phyloP scores from a whole-genome alignment of 805 yeast genomes.

The Lachancea dasiensis region DNA sequence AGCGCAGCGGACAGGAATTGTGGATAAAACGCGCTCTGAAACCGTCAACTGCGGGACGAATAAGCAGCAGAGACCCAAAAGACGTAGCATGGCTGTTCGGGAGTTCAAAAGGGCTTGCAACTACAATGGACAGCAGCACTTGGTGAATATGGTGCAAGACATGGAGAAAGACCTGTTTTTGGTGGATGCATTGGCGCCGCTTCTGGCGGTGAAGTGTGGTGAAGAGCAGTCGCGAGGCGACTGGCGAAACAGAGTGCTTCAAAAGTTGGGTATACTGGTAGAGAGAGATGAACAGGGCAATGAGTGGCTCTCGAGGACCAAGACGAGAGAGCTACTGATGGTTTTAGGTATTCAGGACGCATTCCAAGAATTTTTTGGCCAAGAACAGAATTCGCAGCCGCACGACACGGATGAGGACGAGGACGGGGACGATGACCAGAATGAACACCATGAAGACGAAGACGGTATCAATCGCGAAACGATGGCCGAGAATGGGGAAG shows the following conservation, averaged over 20 bases:
- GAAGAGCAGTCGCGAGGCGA: slow-evolving; percentile 10
- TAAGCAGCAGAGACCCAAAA: background rate
- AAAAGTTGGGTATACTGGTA: slow-evolving; percentile 24
- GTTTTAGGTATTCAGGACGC: slow-evolving; percentile 15
- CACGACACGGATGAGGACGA: slow-evolving; percentile 10
- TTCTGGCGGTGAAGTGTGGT: slow-evolving; percentile 12
- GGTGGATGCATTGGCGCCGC: slow-evolving; percentile 22
- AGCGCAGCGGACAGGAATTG: no score
- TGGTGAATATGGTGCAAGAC: slow-evolving; percentile 20
- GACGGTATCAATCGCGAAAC: background rate
- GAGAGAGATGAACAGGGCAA: slow-evolving; percentile 25
- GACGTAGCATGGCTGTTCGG: slow-evolving; percentile 5
- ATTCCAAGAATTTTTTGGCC: slow-evolving; percentile 17
- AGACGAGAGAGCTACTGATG: slow-evolving; percentile 21
- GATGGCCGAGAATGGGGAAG: background rate
- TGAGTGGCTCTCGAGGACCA: slow-evolving; percentile 28
- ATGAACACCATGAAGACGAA: background rate
- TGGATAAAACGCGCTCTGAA: no score
- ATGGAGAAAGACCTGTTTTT: slow-evolving; percentile 22
- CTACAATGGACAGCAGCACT: slow-evolving; percentile 5
- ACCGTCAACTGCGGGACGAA: no score
- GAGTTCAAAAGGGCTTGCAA: slow-evolving; percentile 3
- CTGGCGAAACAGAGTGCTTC: slow-evolving; percentile 17
- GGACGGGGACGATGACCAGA: background rate
- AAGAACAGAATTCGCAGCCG: background rate